Evolutionary conservation across 257 asterid species (phyloP), one percentile per base, ranked within the genome.

Genomic region (Pogostemon cablin): DNA sequence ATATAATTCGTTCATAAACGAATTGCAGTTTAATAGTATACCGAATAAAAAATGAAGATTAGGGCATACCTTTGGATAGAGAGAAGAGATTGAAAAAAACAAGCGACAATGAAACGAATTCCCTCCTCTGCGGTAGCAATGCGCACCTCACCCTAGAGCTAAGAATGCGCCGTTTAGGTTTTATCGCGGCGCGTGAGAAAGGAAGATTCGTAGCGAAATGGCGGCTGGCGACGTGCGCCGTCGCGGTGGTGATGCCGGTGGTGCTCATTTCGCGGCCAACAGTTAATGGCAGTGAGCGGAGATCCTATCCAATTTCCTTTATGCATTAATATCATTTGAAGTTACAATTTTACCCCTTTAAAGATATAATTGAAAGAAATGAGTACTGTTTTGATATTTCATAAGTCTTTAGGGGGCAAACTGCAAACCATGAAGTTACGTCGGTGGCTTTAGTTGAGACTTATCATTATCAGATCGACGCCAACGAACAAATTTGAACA

Each of bases 91-190:
- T 80, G 72, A 89, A 74, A 39, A 75, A 73, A 74, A 82, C 72
- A 7, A 92, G 81, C 4, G 96, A 80, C 12, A 85, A 61, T 25
- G 95, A 86, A 67, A 90, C 82, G 71, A 66, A 67, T 77, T 67
- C 98, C 79, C 69, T 79, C 79, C 77, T 74, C 78, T 71, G 76
- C 15, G 83, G 77, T 68, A 48, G 73, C 61, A 78, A 69, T 44
- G 84, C 77, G 84, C 96, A 91, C 63, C 73, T 74, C 65, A 79
- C 78, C 20, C 62, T 15, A 49, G 81, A 62, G 80, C 79, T 52
- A 42, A 72, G 59, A 55, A 34, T 35, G 67, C 73, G 79, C 76
- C 72, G 79, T 62, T 55, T 59, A 48, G 71, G 74, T 20, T 76
- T 61, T 9, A 44, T 54, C 52, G 57, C 66, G 32, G 71, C 64